A percentile compares a stretch with the other conserved stretches of the same genome.
Conservation (phyloP, 139 green algal species). For the Chlamydomonas schloesseri region DNA sequence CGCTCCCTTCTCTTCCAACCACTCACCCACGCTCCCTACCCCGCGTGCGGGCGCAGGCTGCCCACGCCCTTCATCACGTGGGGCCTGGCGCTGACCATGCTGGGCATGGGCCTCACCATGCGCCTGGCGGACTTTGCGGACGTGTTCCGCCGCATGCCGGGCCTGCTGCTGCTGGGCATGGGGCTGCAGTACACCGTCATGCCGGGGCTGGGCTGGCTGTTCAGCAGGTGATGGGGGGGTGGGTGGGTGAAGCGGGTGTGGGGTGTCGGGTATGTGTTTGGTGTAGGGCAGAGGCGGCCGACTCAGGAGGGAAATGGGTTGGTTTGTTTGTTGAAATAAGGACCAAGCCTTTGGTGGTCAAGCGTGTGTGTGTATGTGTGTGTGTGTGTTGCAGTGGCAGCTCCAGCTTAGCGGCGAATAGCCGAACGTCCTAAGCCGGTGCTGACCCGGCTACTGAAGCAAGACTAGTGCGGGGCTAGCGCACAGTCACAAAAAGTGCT, state of each 20-base stretch:
- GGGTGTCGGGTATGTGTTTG: neutral
- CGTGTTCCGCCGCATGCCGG: slow-evolving; percentile 56
- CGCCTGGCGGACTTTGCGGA: slow-evolving; percentile 53
- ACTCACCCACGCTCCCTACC: too few relatives aligned
- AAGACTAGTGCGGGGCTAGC: too few relatives aligned
- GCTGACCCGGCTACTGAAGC: too few relatives aligned
- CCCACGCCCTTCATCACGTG: slow-evolving; percentile 36
- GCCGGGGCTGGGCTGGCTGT: slow-evolving; percentile 71
- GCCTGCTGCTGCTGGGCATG: slow-evolving; percentile 69
- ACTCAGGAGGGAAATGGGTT: too few relatives aligned
- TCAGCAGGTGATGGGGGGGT: slow-evolving; percentile 51
- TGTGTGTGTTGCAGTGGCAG: too few relatives aligned
- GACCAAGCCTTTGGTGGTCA: neutral
- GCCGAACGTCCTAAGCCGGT: too few relatives aligned
- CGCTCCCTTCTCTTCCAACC: neutral
- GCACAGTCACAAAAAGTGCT: too few relatives aligned
- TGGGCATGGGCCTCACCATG: slow-evolving; percentile 83
- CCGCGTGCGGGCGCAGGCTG: neutral
- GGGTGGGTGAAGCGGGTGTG: slow-evolving; percentile 29
- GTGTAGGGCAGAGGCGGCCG: neutral
- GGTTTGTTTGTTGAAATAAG: neutral
- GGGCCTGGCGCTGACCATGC: slow-evolving; percentile 55
- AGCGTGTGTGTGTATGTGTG: too few relatives aligned
- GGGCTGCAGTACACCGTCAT: slow-evolving; percentile 86
- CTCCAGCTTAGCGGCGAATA: too few relatives aligned